phyloP scores from a whole-genome alignment of 768 basidiomycete species.

The Vishniacozyma victoriae region DNA sequence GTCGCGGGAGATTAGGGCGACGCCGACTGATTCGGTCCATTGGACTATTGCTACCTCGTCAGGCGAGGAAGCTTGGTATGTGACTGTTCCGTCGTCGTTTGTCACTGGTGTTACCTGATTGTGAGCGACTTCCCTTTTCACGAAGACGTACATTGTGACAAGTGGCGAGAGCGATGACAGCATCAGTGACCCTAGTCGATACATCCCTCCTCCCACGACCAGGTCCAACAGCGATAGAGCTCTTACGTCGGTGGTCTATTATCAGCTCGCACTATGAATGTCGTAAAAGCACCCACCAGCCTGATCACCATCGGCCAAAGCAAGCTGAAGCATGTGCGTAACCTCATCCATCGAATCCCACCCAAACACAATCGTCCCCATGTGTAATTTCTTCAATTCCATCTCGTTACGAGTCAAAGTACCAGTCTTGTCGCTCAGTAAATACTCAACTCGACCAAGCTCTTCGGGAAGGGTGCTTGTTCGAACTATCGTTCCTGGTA shows the following conservation, averaged over 20 bases:
- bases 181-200: conserved; percentile 86
- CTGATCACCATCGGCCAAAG: conserved; percentile 67
- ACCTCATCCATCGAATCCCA: conserved; percentile 99
- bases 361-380: conserved; percentile 97
- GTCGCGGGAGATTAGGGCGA: conserved; percentile 81
- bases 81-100: conserved; percentile 89
- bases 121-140: background rate
- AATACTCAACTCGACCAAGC: conserved; percentile 87
- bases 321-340: conserved; percentile 76
- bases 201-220: conserved; percentile 86
- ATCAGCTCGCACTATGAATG: background rate
- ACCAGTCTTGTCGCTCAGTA: conserved; percentile 96
- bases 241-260: conserved; percentile 43
- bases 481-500: conserved; percentile 89
- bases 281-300: conserved; percentile 50
- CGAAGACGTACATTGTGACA: conserved; percentile 86
- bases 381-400: conserved; percentile 98
- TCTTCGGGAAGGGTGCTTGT: conserved; percentile 98
- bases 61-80: conserved; percentile 97
- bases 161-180: conserved; percentile 82
- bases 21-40: conserved; percentile 91
- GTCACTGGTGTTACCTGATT: conserved; percentile 84
- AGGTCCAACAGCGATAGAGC: conserved; percentile 65
- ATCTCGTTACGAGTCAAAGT: conserved; percentile 98
- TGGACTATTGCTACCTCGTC: conserved; percentile 98